These are phyloP conservation scores for Cercospora janseana DNA, from an alignment of 2,329 filamentous ascomycete species.

Conservation along the genomic window DNA sequence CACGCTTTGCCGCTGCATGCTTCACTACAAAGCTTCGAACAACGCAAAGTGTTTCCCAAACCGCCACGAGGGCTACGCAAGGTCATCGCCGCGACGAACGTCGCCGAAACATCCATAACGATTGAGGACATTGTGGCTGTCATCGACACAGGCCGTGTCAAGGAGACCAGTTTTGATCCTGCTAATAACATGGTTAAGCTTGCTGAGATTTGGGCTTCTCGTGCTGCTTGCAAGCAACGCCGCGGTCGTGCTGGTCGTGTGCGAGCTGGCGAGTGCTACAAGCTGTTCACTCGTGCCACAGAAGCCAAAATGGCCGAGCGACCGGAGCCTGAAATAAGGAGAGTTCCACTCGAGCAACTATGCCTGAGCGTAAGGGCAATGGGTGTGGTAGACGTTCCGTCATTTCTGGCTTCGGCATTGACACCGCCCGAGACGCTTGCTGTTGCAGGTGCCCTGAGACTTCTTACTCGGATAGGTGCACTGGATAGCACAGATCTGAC, in stretches of 20 bases:
- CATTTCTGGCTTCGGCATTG: slow-evolving; percentile 79
- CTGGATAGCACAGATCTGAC: slow-evolving; percentile 84
- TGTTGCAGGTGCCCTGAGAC: slow-evolving; percentile 77
- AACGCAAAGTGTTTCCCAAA: slow-evolving; percentile 77
- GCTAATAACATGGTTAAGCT: slow-evolving; percentile 91
- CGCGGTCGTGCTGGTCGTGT: slow-evolving; percentile 92
- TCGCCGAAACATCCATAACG: slow-evolving; percentile 96
- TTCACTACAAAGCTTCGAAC: slow-evolving; percentile 82
- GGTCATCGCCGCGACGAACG: slow-evolving; percentile 91
- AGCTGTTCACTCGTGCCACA: slow-evolving; percentile 83
- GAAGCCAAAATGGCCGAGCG: slow-evolving; percentile 82
- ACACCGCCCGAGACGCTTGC: slow-evolving; percentile 84
- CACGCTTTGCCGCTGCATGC: slow-evolving; percentile 88
- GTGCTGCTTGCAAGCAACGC: slow-evolving; percentile 89
- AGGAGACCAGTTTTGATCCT: slow-evolving; percentile 92
- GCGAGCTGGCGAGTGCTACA: slow-evolving; percentile 87
- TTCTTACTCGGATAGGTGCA: slow-evolving; percentile 82
- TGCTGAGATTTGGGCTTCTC: slow-evolving; percentile 92
- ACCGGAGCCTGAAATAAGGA: slow-evolving; percentile 88
- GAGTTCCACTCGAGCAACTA: slow-evolving; percentile 89
- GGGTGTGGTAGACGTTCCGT: slow-evolving; percentile 78
- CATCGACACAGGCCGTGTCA: slow-evolving; percentile 91
- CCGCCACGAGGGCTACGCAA: slow-evolving; percentile 81
- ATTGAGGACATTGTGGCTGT: slow-evolving; percentile 97
- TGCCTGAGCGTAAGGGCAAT: slow-evolving; percentile 94